These are phyloP conservation scores for Scheffersomyces titani DNA, from an alignment of 1,139 yeast species.

Conservation along the genomic window DNA sequence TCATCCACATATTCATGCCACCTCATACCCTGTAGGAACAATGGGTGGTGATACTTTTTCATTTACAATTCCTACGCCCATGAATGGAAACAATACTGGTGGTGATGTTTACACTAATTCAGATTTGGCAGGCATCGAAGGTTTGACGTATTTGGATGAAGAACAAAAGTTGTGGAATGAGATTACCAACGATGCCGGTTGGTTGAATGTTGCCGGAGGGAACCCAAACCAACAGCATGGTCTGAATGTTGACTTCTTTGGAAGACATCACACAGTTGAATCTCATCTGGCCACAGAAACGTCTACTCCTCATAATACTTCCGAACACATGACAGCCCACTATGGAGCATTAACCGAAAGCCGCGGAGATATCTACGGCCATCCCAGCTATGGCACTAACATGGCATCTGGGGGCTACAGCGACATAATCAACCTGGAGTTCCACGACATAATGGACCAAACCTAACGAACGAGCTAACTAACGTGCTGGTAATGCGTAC, in stretches of 20 bases:
- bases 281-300: neutral
- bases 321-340: neutral
- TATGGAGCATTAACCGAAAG: neutral
- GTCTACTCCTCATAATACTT: neutral
- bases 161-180: constrained; percentile 76
- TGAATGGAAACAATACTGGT: constrained; percentile 1
- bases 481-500: neutral
- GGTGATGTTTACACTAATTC: constrained; percentile 35
- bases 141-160: constrained; percentile 43
- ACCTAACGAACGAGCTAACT: neutral
- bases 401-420: constrained; percentile 29
- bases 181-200: constrained; percentile 71
- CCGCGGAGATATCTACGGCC: constrained; percentile 4
- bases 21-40: neutral
- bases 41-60: constrained; percentile 11
- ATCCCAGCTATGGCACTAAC: neutral
- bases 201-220: constrained; percentile 47
- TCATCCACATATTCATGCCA: constrained; percentile 5
- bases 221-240: constrained; percentile 21
- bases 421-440: constrained; percentile 42
- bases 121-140: constrained; percentile 47
- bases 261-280: constrained; percentile 3
- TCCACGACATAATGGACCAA: constrained; percentile 34
- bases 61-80: neutral
- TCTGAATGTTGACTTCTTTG: constrained; percentile 5